phyloP scores from a whole-genome alignment of 2,329 filamentous ascomycete genomes.

The Remersonia thermophila region DNA sequence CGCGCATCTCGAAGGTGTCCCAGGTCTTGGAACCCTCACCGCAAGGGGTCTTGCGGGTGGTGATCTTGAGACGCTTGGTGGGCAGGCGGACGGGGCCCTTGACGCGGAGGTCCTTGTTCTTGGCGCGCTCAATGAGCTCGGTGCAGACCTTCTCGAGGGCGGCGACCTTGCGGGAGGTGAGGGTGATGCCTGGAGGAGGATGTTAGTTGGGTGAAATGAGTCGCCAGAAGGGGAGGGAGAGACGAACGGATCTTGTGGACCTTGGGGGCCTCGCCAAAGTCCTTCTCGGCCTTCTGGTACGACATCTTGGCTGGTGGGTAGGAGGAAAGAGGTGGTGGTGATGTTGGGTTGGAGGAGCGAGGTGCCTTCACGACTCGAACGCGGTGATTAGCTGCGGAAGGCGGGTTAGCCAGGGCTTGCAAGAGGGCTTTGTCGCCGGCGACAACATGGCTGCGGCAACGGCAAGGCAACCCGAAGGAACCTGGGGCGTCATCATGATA shows the following conservation, averaged over 20 bases:
- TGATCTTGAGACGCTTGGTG: constrained; percentile 21
- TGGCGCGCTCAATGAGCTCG: constrained; percentile 97
- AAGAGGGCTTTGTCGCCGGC: not conserved
- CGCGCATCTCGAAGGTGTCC: constrained; percentile 98
- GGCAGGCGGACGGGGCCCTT: constrained; percentile 80
- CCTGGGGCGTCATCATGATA: not conserved
- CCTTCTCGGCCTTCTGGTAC: constrained; percentile 92
- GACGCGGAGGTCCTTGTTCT: constrained; percentile 95
- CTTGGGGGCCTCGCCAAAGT: constrained; percentile 69
- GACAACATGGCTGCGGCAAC: not conserved
- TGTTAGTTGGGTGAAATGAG: not conserved
- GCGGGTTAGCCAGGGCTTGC: constrained; percentile 1
- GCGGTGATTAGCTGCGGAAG: constrained; percentile 22
- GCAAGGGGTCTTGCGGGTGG: constrained; percentile 93
- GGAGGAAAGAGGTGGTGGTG: constrained; percentile 14
- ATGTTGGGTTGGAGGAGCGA: constrained; percentile 6
- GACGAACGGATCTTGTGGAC: constrained; percentile 14
- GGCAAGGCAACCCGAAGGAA: not conserved
- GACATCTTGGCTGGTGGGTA: constrained; percentile 54
- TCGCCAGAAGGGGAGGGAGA: not conserved
- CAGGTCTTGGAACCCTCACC: constrained; percentile 99
- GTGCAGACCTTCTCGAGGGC: constrained; percentile 96
- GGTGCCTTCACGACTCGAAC: constrained; percentile 71
- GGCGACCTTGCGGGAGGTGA: constrained; percentile 74
- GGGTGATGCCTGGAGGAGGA: constrained; percentile 17